phyloP scores from a whole-genome alignment of 257 asterid genomes.

The Petrea volubilis region DNA sequence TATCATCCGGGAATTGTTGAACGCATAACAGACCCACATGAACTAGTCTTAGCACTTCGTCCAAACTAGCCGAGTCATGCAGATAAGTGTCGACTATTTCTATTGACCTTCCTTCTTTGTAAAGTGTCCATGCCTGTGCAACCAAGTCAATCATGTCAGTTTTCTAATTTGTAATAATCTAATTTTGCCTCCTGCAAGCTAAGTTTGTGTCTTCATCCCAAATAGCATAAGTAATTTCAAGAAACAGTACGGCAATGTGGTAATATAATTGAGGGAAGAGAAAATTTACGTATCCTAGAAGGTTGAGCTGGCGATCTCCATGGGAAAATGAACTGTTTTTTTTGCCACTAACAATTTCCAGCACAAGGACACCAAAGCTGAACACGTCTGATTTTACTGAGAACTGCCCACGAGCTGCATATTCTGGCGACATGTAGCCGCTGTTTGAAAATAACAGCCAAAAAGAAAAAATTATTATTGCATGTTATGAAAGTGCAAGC shows the following conservation, averaged over 20 bases:
- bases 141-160: background rate
- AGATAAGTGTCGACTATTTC: conserved; percentile 18
- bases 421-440: conserved; percentile 42
- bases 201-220: too few relatives aligned
- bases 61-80: background rate
- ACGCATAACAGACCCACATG: conserved; percentile 30
- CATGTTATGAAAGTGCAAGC: background rate
- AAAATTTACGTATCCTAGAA: conserved; percentile 40
- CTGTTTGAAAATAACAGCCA: conserved; percentile 8
- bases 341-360: conserved; percentile 36
- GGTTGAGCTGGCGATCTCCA: conserved; percentile 23
- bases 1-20: conserved; percentile 10
- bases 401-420: conserved; percentile 25
- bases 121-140: conserved; percentile 22
- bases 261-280: too few relatives aligned
- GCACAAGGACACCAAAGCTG: conserved; percentile 34
- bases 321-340: conserved; percentile 30
- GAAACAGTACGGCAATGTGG: too few relatives aligned
- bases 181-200: too few relatives aligned
- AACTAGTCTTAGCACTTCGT: conserved; percentile 1
- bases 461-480: background rate
- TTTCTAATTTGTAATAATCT: too few relatives aligned
- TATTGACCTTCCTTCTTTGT: conserved; percentile 20
- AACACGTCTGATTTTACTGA: conserved; percentile 40
- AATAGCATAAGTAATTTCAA: too few relatives aligned